Percentiles rank a stretch among this genome's conserved stretches.
These are phyloP conservation scores for Trichocomaceae sp. DNA, from an alignment of 2,329 filamentous ascomycete genomes.

Conservation along the genomic window DNA sequence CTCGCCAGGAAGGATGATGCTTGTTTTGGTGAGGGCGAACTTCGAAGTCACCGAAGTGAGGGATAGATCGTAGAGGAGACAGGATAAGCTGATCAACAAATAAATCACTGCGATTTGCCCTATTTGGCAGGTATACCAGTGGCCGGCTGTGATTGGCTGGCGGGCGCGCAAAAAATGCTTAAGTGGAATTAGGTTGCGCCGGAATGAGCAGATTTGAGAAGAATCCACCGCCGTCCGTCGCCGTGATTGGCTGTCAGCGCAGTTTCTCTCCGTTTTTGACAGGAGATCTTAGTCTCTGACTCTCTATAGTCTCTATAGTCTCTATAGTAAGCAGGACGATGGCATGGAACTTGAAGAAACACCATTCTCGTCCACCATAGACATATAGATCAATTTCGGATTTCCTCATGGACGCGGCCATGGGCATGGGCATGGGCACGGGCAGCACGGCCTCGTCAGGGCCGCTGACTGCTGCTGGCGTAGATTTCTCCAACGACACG, in stretches of 20 bases:
- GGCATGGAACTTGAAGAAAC: not conserved
- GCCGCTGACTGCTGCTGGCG: constrained; percentile 26
- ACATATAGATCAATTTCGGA: not conserved
- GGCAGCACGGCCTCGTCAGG: constrained; percentile 14
- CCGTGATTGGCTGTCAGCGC: not conserved
- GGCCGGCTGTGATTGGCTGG: not conserved
- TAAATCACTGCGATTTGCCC: not conserved
- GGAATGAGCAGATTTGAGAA: not conserved
- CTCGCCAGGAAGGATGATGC: not conserved
- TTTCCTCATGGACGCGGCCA: too few species aligned
- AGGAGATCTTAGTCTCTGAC: too few species aligned
- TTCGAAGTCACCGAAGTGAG: too few species aligned
- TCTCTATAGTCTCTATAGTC: too few species aligned
- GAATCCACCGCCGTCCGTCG: not conserved
- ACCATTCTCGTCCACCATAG: not conserved
- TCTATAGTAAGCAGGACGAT: too few species aligned
- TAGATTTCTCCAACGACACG: constrained; percentile 33
- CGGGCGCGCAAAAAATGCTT: not conserved
- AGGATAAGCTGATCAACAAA: not conserved
- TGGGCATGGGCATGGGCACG: constrained; percentile 18
- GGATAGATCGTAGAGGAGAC: not conserved
- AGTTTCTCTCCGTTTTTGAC: not conserved
- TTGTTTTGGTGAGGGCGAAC: not conserved
- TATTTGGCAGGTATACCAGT: not conserved
- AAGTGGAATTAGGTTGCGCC: not conserved